These are phyloP conservation scores for Ophiocordyceps australis DNA, from an alignment of 2,329 filamentous ascomycete genomes.

Conservation along the genomic window DNA sequence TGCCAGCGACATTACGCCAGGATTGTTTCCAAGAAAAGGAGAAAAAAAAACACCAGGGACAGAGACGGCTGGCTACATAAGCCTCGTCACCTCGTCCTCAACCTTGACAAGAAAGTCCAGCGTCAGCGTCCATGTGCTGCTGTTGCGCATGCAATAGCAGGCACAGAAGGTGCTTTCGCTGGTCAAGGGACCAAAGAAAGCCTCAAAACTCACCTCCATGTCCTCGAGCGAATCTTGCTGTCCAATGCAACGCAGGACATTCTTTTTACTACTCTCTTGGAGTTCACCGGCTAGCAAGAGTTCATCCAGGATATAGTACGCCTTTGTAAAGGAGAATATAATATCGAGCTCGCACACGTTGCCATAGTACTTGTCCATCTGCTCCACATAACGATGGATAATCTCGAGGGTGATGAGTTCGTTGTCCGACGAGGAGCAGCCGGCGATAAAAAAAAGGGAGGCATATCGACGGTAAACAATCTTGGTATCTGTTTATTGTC, in stretches of 20 bases:
- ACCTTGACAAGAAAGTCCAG: slow-evolving; percentile 33
- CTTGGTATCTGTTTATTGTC: slow-evolving; percentile 57
- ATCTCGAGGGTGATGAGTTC: slow-evolving; percentile 96
- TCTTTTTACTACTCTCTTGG: slow-evolving; percentile 99
- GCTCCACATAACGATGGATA: slow-evolving; percentile 97
- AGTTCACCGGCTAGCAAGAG: slow-evolving; percentile 87
- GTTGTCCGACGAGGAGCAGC: slow-evolving; percentile 92
- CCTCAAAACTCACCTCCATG: slow-evolving; percentile 70
- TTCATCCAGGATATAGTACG: slow-evolving; percentile 97
- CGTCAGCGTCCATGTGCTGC: slow-evolving; percentile 11
- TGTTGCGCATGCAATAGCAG: slow-evolving; percentile 5
- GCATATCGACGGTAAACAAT: slow-evolving; percentile 98
- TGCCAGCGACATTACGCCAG: too few relatives aligned
- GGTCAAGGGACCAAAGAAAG: slow-evolving; percentile 4
- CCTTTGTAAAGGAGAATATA: slow-evolving; percentile 99
- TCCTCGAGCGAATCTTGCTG: slow-evolving; percentile 97
- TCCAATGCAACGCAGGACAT: slow-evolving; percentile 84
- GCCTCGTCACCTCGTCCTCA: slow-evolving; percentile 78
- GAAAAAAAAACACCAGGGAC: too few relatives aligned
- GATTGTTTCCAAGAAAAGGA: too few relatives aligned
- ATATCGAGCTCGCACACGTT: slow-evolving; percentile 99
- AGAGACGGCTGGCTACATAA: slow-evolving; percentile 44
- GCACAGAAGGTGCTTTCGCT: slow-evolving; percentile 3
- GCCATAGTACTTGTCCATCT: slow-evolving; percentile 99
- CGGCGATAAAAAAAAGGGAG: slow-evolving; percentile 97